These are phyloP conservation scores for Komagataella populi DNA, from an alignment of 805 yeast genomes.

Conservation along the genomic window DNA sequence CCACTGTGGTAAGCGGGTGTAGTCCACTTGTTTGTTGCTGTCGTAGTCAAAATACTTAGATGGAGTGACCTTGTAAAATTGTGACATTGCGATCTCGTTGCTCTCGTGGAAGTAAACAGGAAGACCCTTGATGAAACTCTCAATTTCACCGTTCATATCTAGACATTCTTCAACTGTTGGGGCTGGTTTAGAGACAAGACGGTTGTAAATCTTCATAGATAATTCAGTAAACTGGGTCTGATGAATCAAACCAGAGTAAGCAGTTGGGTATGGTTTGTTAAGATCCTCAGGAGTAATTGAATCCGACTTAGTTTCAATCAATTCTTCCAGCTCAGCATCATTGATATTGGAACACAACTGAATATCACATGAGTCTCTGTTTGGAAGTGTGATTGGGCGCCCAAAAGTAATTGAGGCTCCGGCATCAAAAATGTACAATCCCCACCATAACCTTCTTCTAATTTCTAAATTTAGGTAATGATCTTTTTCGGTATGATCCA, in stretches of 20 bases:
- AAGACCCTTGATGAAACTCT: slow-evolving; percentile 22
- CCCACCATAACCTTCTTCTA: slow-evolving; percentile 59
- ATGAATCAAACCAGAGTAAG: slow-evolving; percentile 44
- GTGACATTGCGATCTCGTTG: slow-evolving; percentile 16
- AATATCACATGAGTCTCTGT: slow-evolving; percentile 30
- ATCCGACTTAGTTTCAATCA: slow-evolving; percentile 10
- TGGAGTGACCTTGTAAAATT: slow-evolving; percentile 12
- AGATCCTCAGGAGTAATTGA: slow-evolving; percentile 8
- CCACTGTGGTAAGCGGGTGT: slow-evolving; percentile 30
- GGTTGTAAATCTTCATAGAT: slow-evolving; percentile 34
- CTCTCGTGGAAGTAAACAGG: slow-evolving; percentile 29
- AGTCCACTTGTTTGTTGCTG: slow-evolving; percentile 4
- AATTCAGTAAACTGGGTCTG: slow-evolving; percentile 36
- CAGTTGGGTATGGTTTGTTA: slow-evolving; percentile 29
- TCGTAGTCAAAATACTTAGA: neutral
- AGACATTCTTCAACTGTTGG: slow-evolving; percentile 37
- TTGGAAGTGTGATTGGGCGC: slow-evolving; percentile 44
- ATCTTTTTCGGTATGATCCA: slow-evolving; percentile 12
- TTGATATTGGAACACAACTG: slow-evolving; percentile 35
- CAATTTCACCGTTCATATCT: slow-evolving; percentile 28
- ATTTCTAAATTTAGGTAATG: slow-evolving; percentile 34
- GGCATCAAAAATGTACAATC: slow-evolving; percentile 46
- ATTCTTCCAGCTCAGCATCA: slow-evolving; percentile 22
- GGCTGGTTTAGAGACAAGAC: slow-evolving; percentile 29
- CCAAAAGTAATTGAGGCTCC: slow-evolving; percentile 55